These are phyloP conservation scores for Fusarium solani-melongenae DNA, from an alignment of 2,329 filamentous ascomycete genomes.

Conservation along the genomic window DNA sequence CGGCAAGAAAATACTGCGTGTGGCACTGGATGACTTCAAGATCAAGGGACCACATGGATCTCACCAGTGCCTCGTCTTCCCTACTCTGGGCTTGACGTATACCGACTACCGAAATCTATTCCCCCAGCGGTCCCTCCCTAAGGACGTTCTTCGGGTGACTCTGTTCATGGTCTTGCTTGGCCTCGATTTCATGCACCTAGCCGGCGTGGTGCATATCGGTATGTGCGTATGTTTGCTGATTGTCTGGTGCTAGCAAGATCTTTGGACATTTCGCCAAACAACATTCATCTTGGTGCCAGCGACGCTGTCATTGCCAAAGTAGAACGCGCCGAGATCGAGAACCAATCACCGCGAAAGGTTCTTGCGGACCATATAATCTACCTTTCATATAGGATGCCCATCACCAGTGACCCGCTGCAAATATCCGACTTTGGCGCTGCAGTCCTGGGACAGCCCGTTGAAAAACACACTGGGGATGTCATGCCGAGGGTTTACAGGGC, in stretches of 20 bases:
- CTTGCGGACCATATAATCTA: background rate
- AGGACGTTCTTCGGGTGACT: background rate
- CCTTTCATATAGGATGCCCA: background rate
- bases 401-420: background rate
- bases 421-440: background rate
- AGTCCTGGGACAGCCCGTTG: background rate
- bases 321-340: background rate
- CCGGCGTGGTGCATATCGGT: background rate
- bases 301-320: background rate
- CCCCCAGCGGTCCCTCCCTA: background rate
- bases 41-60: background rate
- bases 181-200: background rate
- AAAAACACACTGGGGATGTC: background rate
- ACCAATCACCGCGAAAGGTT: background rate
- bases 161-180: background rate
- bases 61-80: background rate
- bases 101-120: background rate
- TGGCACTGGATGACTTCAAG: background rate
- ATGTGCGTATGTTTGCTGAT: background rate
- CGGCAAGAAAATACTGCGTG: background rate
- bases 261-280: background rate
- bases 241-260: background rate
- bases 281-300: background rate
- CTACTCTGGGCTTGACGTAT: background rate
- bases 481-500: constrained; percentile 3